Evolutionary conservation across 495 filamentous ascomycete species (phyloP).

Genomic region (Podospora fimiseda): DNA sequence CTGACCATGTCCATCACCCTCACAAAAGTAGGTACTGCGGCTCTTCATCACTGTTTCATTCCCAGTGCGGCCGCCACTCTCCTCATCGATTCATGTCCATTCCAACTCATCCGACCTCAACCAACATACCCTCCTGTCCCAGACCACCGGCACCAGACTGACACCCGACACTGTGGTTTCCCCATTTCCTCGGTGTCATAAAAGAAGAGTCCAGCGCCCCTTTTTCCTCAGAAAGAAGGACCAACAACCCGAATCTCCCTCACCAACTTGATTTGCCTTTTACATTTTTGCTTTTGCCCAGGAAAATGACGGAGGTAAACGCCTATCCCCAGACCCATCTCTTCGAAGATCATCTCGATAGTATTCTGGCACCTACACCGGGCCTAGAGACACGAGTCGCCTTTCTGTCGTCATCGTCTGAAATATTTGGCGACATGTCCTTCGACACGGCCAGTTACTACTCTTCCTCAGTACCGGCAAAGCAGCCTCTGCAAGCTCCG

Average conservation of each 20-base stretch:
- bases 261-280: not conserved
- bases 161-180: not conserved
- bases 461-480: not conserved
- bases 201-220: not conserved
- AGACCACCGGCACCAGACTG: not conserved
- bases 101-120: not conserved
- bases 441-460: constrained; percentile 9
- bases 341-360: constrained; percentile 13
- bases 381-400: not conserved
- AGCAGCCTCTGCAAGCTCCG: constrained; percentile 9
- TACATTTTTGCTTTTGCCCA: not conserved
- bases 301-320: constrained; percentile 22
- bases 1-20: not conserved
- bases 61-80: not conserved
- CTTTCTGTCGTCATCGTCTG: not conserved
- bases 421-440: constrained; percentile 11
- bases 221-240: not conserved
- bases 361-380: constrained; percentile 16
- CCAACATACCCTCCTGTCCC: not conserved
- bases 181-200: not conserved
- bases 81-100: too few species aligned
- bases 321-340: constrained; percentile 11
- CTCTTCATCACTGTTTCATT: not conserved
- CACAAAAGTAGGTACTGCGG: not conserved
- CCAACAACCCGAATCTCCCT: not conserved